Evolutionary conservation across 306 rosid genomes (phyloP).

Genomic region (Pyrus bretschneideri): DNA sequence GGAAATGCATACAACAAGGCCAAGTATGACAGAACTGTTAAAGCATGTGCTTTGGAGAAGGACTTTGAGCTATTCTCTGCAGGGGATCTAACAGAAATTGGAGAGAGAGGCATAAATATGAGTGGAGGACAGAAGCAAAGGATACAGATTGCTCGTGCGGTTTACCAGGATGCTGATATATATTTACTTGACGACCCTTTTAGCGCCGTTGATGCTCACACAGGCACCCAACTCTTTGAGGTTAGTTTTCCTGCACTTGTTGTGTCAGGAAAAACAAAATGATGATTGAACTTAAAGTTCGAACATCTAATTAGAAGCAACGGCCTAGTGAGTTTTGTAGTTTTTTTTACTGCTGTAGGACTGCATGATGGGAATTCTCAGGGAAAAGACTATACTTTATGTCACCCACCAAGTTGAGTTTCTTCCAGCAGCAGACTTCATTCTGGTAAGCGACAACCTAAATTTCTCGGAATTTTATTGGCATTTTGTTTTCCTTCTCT

Average conservation of each 20-base stretch:
- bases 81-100: slow-evolving; percentile 88
- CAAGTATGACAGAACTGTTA: slow-evolving; percentile 57
- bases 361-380: slow-evolving; percentile 84
- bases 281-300: not conserved
- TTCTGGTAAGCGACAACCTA: slow-evolving; percentile 47
- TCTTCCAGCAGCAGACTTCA: slow-evolving; percentile 94
- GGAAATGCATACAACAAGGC: slow-evolving; percentile 54
- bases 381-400: slow-evolving; percentile 68
- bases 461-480: slow-evolving; percentile 7
- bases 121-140: slow-evolving; percentile 99
- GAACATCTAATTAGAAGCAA: not conserved
- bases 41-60: slow-evolving; percentile 83
- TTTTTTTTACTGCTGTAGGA: slow-evolving; percentile 42
- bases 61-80: slow-evolving; percentile 77
- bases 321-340: not conserved
- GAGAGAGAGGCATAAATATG: slow-evolving; percentile 96
- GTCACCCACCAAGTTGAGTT: slow-evolving; percentile 98
- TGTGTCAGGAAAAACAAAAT: not conserved
- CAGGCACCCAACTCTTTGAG: slow-evolving; percentile 87
- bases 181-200: slow-evolving; percentile 91
- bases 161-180: slow-evolving; percentile 81
- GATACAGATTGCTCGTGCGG: slow-evolving; percentile 90
- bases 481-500: not conserved
- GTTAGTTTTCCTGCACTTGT: slow-evolving; percentile 19
- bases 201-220: slow-evolving; percentile 98